phyloP scores from a whole-genome alignment of 805 yeast genomes.

The Dipodascopsis uninucleata region DNA sequence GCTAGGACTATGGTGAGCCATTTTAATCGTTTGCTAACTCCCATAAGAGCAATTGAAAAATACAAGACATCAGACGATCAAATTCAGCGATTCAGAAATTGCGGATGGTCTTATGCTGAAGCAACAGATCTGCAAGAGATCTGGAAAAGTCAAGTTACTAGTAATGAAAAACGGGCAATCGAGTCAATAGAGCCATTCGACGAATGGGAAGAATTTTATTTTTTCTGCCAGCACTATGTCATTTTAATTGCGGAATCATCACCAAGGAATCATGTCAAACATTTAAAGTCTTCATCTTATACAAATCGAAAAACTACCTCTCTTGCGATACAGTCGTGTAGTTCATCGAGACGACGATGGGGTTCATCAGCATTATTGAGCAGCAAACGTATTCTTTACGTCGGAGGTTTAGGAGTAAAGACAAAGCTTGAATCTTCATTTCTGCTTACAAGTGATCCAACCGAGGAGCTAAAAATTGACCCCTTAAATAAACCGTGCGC shows the following conservation, averaged over 20 bases:
- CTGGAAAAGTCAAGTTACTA: slow-evolving; percentile 51
- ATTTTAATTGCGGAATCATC: slow-evolving; percentile 64
- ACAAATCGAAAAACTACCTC: neutral
- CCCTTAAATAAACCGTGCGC: slow-evolving; percentile 31
- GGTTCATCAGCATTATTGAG: slow-evolving; percentile 7
- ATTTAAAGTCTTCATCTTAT: neutral
- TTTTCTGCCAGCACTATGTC: slow-evolving; percentile 72
- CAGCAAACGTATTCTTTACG: slow-evolving; percentile 2
- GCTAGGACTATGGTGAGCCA: slow-evolving; percentile 72
- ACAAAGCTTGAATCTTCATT: slow-evolving; percentile 24
- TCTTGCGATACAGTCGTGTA: neutral
- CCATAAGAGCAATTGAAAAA: slow-evolving; percentile 57
- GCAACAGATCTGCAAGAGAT: slow-evolving; percentile 52
- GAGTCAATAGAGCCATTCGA: slow-evolving; percentile 64
- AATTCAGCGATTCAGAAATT: slow-evolving; percentile 43
- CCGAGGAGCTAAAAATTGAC: slow-evolving; percentile 3
- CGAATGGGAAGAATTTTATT: slow-evolving; percentile 76
- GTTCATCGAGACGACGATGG: slow-evolving; percentile 12
- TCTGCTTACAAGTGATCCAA: slow-evolving; percentile 8
- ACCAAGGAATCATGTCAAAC: slow-evolving; percentile 32
- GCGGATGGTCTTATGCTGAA: slow-evolving; percentile 43
- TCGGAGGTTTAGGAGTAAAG: slow-evolving; percentile 23
- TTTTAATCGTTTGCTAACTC: slow-evolving; percentile 61
- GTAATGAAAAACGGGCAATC: slow-evolving; percentile 42
- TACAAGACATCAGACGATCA: slow-evolving; percentile 56